Evolutionary conservation across 2,329 filamentous ascomycete genomes (phyloP), one percentile per base, ranked within the genome.

Genomic region (Aspergillus awamori): DNA sequence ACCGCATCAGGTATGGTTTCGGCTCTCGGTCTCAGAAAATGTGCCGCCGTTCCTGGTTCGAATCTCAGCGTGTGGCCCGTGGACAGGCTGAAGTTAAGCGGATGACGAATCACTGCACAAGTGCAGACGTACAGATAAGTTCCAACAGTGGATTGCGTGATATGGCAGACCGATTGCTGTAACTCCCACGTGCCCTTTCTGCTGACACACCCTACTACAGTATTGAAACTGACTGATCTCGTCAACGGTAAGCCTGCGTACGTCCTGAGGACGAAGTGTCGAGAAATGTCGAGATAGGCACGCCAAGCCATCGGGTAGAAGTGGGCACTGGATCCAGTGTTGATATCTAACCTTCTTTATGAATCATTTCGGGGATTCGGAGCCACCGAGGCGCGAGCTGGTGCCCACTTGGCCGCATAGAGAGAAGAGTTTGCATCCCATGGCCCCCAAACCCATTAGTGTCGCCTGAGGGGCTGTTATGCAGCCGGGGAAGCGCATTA

Each of bases 231-330:
- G 17, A n/a, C 41, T 45, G 39, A 45, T 20, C 20, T 33, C 26
- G 10, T 51, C 47, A 28, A 30, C 26, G n/a, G 26, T 28, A 28
- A 24, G 22, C 10, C 20, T 10, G 33, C 33, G 33, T 2, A 36
- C 11, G 33, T 15, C n/a, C 8, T 49, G 24, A 43, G 47, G n/a
- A 20, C n/a, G 24, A 30, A 51, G 24, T 17, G 24, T 28, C 8
- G 13, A 51, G 26, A 33, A 30, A 51, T 30, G 47, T 51, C 47
- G 47, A 33, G 47, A 51, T 51, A 51, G 30, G n/a, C 26, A 20
- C 15, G 47, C 47, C 47, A 51, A 30, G 47, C n/a, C 26, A 51
- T 51, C 47, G 47, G 47, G 26, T 51, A 33, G 26, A 30, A 51
- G 47, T 51, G 47, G 47, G 28, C 47, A 30, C 47, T 28, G 26